Base-by-base conservation (phyloP, 129 eudicot genomes). In the Flaveria robusta region DNA sequence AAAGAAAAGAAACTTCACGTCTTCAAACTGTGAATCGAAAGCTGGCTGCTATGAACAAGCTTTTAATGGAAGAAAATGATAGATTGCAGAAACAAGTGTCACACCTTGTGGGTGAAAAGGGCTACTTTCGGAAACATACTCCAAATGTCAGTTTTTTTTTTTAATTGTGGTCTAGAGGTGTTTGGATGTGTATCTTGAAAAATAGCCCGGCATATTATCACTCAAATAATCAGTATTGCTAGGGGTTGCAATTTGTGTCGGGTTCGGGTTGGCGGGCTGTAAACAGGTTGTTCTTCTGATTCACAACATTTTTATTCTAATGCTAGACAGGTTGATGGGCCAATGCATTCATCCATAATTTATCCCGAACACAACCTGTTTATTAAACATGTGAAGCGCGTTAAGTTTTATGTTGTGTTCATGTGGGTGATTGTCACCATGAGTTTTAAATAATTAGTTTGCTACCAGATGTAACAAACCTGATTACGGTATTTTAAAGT, bases 11-110 rank as follows among this genome's bases (percentile, higher is more conserved):
- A 78, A 86, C 97, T 29, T 89, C 97, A 66, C 96, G 93, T 7
- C 96, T 92, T 74, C 92, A 85, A 85, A 87, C 91, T 4, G 93
- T 89, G n/a, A 92, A 92, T 62, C 83, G 96, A 59, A 92, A 92
- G 93, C 87, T 92, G 67, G 62, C 78, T 65, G 97, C 97, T 66
- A 89, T 92, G 97, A 92, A 92, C 81, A 92, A 92, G 84, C 91
- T 92, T 83, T 68, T 92, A 76, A 89, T 92, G 89, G 97, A 92
- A 77, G 97, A 92, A 70, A 92, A 92, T 63, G 96, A 92, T 74
- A 87, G 97, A 71, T 77, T 92, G 56, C 97, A 89, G 81, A 92
- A 92, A 68, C 97, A 89, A 77, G 91, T 89, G 76, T 89, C 91
- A 1, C 91, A 89, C 51, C 77, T 92, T 70, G 97, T 92, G 39